Base-by-base conservation (phyloP, 2,329 filamentous ascomycete genomes). In the Nemania bipapillata region DNA sequence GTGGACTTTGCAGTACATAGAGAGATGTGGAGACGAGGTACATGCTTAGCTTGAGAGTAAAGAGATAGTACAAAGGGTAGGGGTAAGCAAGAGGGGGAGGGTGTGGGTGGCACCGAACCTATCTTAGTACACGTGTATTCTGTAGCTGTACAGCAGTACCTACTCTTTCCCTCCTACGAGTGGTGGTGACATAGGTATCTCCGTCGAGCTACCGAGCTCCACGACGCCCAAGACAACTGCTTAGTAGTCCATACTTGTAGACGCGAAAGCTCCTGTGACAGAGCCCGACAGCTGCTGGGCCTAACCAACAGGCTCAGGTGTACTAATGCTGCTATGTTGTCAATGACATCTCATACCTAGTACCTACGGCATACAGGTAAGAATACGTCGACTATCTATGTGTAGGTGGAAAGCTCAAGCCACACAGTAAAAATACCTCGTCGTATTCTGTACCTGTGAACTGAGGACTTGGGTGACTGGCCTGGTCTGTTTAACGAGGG, bases 41-140 rank as follows among this genome's bases (percentile, higher is more conserved):
- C 49, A 63, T 63, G 35, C 54, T 49, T 55, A 54, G 63, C 40
- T 42, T 50, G 60, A 66, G 55, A 57, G 60, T 55, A 30, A 50
- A 62, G 55, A 64, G 22, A 52, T 59, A 65, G 30, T 61, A n/a
- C n/a, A 60, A 24, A 60, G 61, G 26, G 64, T 64, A 54, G 50
- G 53, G 47, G 65, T 70, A 63, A 70, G 65, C 65, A 70, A 56
- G 47, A 56, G 35, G 56, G 65, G 67, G 37, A 45, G 56, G 65
- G 67, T 47, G 68, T 67, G 68, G 40, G 64, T 70, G 65, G 57
- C 54, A 68, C 68, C 61, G 68, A 62, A 58, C 47, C 60, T 65
- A 70, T 67, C 68, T 65, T 65, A 53, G 68, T 64, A 32, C 40
- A n/a, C 40, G 40, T 45, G 40, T 45, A n/a, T 45, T n/a, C 40